These are phyloP conservation scores for Amniculicola lignicola DNA, from an alignment of 495 filamentous ascomycete species.

Conservation along the genomic window DNA sequence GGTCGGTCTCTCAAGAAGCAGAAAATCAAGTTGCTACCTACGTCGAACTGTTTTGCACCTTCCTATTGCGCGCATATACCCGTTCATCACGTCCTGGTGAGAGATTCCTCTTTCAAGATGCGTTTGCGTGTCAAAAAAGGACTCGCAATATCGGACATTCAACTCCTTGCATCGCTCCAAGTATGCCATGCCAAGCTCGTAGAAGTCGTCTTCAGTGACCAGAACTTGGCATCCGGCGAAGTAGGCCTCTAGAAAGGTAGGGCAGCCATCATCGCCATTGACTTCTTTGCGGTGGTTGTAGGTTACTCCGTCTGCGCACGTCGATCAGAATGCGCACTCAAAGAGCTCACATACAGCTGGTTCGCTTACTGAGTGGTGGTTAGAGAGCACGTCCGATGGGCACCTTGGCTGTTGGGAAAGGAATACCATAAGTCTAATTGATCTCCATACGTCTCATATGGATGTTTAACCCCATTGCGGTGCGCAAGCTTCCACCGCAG, in stretches of 20 bases:
- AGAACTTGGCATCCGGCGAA: constrained; percentile 46
- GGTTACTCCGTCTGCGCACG: neutral
- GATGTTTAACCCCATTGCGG: constrained; percentile 42
- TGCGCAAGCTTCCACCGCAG: constrained; percentile 44
- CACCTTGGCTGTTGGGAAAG: neutral
- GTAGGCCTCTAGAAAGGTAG: constrained; percentile 44
- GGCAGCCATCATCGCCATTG: constrained; percentile 3
- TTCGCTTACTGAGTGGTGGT: neutral
- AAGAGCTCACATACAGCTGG: neutral
- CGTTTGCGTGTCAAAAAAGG: constrained; percentile 49
- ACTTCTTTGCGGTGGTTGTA: constrained; percentile 10
- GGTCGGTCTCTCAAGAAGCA: constrained; percentile 44
- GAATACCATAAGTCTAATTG: constrained; percentile 35
- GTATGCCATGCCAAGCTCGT: constrained; percentile 46
- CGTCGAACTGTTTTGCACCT: constrained; percentile 33
- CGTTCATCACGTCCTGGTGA: constrained; percentile 39
- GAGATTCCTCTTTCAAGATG: constrained; percentile 44
- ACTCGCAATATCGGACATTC: constrained; percentile 47
- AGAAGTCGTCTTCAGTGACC: constrained; percentile 44
- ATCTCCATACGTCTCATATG: constrained; percentile 38
- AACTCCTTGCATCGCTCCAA: constrained; percentile 37
- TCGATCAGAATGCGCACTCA: neutral
- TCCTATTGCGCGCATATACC: constrained; percentile 42
- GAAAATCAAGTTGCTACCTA: constrained; percentile 43
- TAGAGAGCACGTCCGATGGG: neutral